These are phyloP conservation scores for Rhodotorula paludigena DNA, from an alignment of 768 basidiomycete genomes.

Conservation along the genomic window DNA sequence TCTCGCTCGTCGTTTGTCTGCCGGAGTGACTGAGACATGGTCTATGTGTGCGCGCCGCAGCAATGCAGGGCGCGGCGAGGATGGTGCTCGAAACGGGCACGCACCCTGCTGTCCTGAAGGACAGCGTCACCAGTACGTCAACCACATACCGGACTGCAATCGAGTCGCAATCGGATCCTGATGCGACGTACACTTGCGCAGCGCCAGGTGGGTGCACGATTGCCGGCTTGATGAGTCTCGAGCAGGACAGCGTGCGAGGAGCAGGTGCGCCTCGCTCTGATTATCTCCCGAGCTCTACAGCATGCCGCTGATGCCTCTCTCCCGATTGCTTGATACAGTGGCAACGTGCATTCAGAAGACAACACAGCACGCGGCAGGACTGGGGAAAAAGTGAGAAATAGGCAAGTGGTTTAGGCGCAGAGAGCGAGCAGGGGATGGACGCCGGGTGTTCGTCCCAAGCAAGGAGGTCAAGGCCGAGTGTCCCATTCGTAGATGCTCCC, in stretches of 20 bases:
- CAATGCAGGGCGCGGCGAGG: constrained; percentile 89
- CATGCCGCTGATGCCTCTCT: no score
- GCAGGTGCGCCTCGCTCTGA: constrained; percentile 48
- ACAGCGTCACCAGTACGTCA: constrained; percentile 87
- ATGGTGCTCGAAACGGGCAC: constrained; percentile 85
- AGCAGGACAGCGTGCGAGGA: constrained; percentile 91
- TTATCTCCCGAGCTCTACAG: no score
- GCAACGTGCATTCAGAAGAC: constrained; percentile 92
- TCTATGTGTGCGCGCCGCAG: constrained; percentile 53
- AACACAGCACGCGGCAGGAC: constrained; percentile 76
- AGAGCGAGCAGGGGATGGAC: background rate
- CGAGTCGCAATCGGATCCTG: no score
- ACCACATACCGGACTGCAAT: no score
- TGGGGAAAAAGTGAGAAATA: constrained; percentile 54
- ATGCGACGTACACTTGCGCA: constrained; percentile 47
- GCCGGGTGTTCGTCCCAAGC: no score
- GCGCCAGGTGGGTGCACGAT: constrained; percentile 98
- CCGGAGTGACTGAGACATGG: no score
- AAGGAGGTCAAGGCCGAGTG: no score
- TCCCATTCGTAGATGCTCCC: no score
- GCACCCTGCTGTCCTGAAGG: constrained; percentile 94
- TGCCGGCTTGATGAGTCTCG: constrained; percentile 87
- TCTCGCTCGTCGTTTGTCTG: background rate
- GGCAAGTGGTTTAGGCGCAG: background rate
- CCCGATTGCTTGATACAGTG: constrained; percentile 51